phyloP scores from a whole-genome alignment of 78 protist species.

The Anaeramoeba flamelloides region DNA sequence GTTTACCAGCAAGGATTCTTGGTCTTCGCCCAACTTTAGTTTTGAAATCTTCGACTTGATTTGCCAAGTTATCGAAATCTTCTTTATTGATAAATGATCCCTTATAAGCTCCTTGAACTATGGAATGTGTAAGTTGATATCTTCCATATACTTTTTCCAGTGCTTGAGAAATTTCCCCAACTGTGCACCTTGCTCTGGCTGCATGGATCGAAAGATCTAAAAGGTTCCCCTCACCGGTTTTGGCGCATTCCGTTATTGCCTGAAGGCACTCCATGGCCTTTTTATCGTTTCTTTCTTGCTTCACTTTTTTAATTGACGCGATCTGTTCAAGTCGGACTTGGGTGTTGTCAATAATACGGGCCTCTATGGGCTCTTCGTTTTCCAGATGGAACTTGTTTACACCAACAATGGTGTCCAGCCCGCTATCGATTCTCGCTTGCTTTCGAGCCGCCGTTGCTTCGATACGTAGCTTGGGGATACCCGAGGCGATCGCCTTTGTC shows the following conservation, averaged over 20 bases:
- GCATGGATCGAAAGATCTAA: conserved; percentile 54
- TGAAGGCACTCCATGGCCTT: conserved; percentile 28
- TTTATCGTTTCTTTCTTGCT: too few relatives aligned
- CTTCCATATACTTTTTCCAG: conserved; percentile 49
- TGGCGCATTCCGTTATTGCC: conserved; percentile 27
- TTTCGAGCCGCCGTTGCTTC: conserved; percentile 79
- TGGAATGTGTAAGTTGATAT: too few relatives aligned
- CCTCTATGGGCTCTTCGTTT: conserved; percentile 37
- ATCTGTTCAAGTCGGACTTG: conserved; percentile 38
- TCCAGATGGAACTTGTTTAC: conserved; percentile 68
- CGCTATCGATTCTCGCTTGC: conserved; percentile 83
- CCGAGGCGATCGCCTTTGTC: conserved; percentile 29
- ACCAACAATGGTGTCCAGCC: conserved; percentile 76
- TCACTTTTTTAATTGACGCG: background rate
- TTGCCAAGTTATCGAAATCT: conserved; percentile 15
- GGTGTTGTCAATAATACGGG: conserved; percentile 52
- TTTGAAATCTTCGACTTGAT: conserved; percentile 32
- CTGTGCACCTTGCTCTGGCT: conserved; percentile 65
- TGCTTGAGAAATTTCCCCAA: conserved; percentile 84
- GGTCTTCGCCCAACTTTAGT: conserved; percentile 70
- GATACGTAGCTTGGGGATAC: conserved; percentile 81
- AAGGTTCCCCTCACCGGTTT: conserved; percentile 23
- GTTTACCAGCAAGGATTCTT: conserved; percentile 69
- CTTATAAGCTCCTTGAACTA: too few relatives aligned
- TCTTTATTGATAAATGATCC: too few relatives aligned